Evolutionary conservation across 2,329 filamentous ascomycete genomes (phyloP), one percentile per base, ranked within the genome.

Genomic region (Fusarium subtropicale): DNA sequence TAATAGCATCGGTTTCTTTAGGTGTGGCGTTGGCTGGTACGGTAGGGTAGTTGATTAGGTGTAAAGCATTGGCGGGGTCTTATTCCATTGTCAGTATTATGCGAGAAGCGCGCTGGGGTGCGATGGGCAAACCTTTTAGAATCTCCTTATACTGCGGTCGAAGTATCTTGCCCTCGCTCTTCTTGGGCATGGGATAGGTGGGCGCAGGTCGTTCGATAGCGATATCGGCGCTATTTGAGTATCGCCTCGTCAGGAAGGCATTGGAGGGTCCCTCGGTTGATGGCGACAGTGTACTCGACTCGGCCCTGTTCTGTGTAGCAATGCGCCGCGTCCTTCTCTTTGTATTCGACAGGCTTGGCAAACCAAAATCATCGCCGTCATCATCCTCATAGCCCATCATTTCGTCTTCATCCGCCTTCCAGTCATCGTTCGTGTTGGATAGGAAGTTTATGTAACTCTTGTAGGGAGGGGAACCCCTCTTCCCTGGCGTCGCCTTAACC

Each of bases 141-240:
- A 99, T 97, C 66, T 99, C 96, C 80, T 99, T 97, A 80, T 98
- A 99, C 79, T 99, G 96, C 53, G 96, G 96, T 68, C 96, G 89
- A 24, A 99, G 83, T 63, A 98, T 98, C 84, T 99, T 99, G 30
- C 93, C 95, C 77, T 97, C 94, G 66, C 87, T 90, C 80, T 94
- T 97, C 80, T 94, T 95, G 4, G 94, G 89, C 74, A 92, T 91
- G 30, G 95, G 95, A 76, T 98, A 98, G 66, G 88, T 90, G 16
- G 93, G 89, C 39, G 91, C 84, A 26, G 92, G 93, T 66, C 95
- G 88, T 80, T 97, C 94, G 75, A 97, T 92, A 20, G 94, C 94
- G 77, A 98, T 97, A 79, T 98, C 95, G 68, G 92, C 92, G 80
- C 94, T 97, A 80, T 97, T 91, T 28, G 93, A 92, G 63, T 91